phyloP scores from a whole-genome alignment of 805 yeast genomes.

The Dipodascus geniculatus region DNA sequence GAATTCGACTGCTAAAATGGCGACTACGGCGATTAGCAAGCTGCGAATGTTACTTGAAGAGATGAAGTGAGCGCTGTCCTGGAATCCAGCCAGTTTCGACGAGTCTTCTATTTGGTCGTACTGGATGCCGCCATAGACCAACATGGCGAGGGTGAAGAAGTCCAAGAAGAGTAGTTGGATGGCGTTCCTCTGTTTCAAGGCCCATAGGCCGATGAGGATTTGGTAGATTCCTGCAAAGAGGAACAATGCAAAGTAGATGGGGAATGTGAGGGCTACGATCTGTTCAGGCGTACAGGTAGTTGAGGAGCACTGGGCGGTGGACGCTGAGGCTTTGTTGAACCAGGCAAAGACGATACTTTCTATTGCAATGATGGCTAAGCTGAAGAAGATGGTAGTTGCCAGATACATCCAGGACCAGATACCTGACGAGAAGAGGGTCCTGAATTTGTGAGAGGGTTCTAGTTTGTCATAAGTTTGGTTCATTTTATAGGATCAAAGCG shows the following conservation, averaged over 20 bases:
- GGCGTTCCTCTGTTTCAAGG: slow-evolving; percentile 30
- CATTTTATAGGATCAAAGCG: not conserved
- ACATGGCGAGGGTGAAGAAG: slow-evolving; percentile 32
- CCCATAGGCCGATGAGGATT: slow-evolving; percentile 28
- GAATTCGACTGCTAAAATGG: slow-evolving; percentile 29
- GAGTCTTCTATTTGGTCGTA: slow-evolving; percentile 29
- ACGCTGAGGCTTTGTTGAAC: slow-evolving; percentile 13
- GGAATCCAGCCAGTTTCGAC: slow-evolving; percentile 13
- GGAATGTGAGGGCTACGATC: slow-evolving; percentile 21
- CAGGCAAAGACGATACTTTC: slow-evolving; percentile 22
- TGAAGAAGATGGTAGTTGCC: not conserved
- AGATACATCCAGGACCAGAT: not conserved
- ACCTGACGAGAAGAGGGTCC: not conserved
- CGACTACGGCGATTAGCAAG: slow-evolving; percentile 34
- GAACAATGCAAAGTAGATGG: slow-evolving; percentile 36
- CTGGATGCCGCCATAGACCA: slow-evolving; percentile 37
- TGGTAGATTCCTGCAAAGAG: slow-evolving; percentile 37
- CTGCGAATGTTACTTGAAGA: slow-evolving; percentile 20
- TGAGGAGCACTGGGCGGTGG: slow-evolving; percentile 3
- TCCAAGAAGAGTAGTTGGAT: slow-evolving; percentile 27
- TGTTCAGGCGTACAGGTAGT: slow-evolving; percentile 7
- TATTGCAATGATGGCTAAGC: slow-evolving; percentile 17
- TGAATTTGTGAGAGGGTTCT: not conserved
- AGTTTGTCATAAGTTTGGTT: not conserved
- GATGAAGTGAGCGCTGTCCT: slow-evolving; percentile 6